phyloP scores from a whole-genome alignment of 768 basidiomycete genomes.

The Leucocoprinus sp. region DNA sequence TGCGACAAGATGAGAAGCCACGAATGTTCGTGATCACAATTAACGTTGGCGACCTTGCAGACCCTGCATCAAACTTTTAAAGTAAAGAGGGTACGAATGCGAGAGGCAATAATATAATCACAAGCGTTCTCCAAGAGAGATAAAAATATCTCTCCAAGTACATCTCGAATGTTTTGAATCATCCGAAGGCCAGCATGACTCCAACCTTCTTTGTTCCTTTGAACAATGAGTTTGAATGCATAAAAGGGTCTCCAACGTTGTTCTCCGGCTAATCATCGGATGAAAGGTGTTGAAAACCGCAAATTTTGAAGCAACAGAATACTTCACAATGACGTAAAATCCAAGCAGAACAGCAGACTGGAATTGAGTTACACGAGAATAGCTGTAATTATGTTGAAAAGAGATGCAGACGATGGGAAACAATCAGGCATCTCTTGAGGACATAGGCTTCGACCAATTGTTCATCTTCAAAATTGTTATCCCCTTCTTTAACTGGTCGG shows the following conservation, averaged over 20 bases:
- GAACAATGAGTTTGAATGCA: constrained; percentile 30
- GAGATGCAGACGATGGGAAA: constrained; percentile 58
- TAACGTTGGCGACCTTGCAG: constrained; percentile 39
- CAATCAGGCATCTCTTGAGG: constrained; percentile 63
- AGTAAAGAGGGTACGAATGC: constrained; percentile 57
- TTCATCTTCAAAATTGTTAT: constrained; percentile 49
- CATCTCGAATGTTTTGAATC: too few relatives aligned
- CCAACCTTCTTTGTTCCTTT: constrained; percentile 29
- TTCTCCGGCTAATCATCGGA: constrained; percentile 39
- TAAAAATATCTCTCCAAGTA: constrained; percentile 27
- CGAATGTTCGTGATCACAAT: constrained; percentile 71
- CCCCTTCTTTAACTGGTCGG: constrained; percentile 19
- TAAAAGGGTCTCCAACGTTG: constrained; percentile 53
- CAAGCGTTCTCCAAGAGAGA: constrained; percentile 50
- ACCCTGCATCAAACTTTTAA: constrained; percentile 40
- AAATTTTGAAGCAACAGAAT: constrained; percentile 17
- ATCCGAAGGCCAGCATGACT: not conserved
- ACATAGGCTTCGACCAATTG: constrained; percentile 57
- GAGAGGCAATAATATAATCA: constrained; percentile 47
- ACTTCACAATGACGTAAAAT: constrained; percentile 64
- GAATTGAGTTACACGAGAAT: constrained; percentile 31
- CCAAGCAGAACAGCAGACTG: constrained; percentile 65
- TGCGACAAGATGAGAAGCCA: constrained; percentile 73
- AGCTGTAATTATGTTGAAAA: not conserved
- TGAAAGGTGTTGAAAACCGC: constrained; percentile 46